Evolutionary conservation across 352 stramenopile species (phyloP).

Genomic region (Phytophthora sp.): DNA sequence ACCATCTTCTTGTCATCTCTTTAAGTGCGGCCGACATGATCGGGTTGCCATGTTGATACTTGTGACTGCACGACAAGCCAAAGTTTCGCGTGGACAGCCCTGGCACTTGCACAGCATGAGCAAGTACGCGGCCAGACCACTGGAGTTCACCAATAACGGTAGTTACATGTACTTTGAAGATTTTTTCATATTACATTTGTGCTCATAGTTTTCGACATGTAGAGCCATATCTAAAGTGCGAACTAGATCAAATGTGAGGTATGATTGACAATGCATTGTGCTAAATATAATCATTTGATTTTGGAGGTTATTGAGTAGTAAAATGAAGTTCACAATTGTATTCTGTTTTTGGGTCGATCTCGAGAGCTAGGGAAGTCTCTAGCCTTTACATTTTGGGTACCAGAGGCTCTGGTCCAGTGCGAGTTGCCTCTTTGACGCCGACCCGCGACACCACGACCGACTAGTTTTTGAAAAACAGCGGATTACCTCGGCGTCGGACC

Average conservation of each 20-base stretch:
- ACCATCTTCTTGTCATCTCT: conserved; percentile 40
- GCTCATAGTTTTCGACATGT: too few species aligned
- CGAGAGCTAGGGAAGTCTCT: conserved; percentile 19
- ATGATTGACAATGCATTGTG: too few species aligned
- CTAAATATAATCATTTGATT: too few species aligned
- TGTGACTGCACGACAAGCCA: conserved; percentile 15
- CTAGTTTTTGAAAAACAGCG: conserved; percentile 34
- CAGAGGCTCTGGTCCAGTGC: too few species aligned
- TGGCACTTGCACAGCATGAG: conserved; percentile 8
- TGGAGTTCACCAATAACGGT: too few species aligned
- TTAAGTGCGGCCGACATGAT: conserved; percentile 9
- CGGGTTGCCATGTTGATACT: conserved; percentile 17
- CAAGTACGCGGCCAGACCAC: conserved; percentile 23
- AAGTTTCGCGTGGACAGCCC: conserved; percentile 33
- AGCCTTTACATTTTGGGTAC: conserved; percentile 20
- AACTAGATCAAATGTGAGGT: too few species aligned
- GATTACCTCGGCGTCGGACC: conserved; percentile 24
- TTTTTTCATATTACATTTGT: too few species aligned
- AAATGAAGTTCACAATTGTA: too few species aligned
- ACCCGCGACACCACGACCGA: conserved; percentile 28
- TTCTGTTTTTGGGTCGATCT: too few species aligned
- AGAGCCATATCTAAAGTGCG: too few species aligned
- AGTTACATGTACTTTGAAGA: too few species aligned
- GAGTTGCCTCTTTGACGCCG: neutral
- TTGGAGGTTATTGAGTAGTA: too few species aligned